Conservation (phyloP, 495 filamentous ascomycete species). For the Terfezia claveryi region DNA sequence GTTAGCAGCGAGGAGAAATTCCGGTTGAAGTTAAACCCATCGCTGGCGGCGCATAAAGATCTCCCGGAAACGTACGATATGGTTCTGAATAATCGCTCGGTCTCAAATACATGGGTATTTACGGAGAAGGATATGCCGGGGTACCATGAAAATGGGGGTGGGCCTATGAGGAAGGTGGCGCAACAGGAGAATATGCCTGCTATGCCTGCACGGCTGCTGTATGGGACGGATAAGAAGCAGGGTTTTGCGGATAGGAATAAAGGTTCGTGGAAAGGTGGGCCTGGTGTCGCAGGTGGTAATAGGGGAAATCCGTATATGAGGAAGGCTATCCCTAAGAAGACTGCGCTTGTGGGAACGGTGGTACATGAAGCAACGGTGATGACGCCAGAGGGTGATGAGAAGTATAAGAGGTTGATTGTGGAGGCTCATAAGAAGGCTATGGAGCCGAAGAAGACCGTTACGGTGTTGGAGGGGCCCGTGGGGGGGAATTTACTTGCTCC, state of each 20-base stretch:
- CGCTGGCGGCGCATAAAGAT: constrained; percentile 20
- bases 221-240: constrained; percentile 28
- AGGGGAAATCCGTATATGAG: constrained; percentile 44
- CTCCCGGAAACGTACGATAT: constrained; percentile 71
- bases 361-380: constrained; percentile 51
- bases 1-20: constrained; percentile 3
- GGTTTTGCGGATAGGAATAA: constrained; percentile 11
- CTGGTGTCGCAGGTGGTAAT: constrained; percentile 17
- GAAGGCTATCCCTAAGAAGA: constrained; percentile 75
- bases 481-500: constrained; percentile 24
- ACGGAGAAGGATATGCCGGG: constrained; percentile 77
- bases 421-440: constrained; percentile 38
- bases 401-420: constrained; percentile 40
- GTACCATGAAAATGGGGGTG: constrained; percentile 32
- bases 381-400: constrained; percentile 49
- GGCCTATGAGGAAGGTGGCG: constrained; percentile 18
- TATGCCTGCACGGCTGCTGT: constrained; percentile 18
- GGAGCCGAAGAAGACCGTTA: constrained; percentile 35
- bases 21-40: constrained; percentile 12
- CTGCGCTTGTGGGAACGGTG: constrained; percentile 47
- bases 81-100: constrained; percentile 36
- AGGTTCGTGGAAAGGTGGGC: constrained; percentile 14
- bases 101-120: constrained; percentile 70
- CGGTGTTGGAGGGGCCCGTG: constrained; percentile 25
- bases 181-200: constrained; percentile 25